A percentile compares a stretch with the other conserved stretches of the same genome.
These are phyloP conservation scores for Leishmania tropica DNA, from an alignment of 208 protist genomes.

Conservation along the genomic window DNA sequence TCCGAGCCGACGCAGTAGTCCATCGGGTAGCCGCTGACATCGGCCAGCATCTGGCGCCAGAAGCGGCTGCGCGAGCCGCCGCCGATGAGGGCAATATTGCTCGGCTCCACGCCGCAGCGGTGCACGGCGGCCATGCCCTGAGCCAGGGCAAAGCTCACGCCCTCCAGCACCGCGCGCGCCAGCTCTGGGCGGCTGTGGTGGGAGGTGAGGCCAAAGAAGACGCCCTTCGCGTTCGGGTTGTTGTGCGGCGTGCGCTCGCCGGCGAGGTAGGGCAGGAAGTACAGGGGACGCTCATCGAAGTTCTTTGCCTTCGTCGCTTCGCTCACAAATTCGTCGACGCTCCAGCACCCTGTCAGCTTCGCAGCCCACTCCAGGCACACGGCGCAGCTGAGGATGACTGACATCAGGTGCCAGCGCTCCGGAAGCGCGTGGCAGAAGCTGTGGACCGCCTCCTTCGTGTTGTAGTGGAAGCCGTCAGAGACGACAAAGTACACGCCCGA, in stretches of 20 bases:
- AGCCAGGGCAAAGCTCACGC: slow-evolving; percentile 75
- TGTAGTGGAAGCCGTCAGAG: slow-evolving; percentile 73
- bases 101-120: slow-evolving; percentile 62
- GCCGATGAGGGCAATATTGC: slow-evolving; percentile 68
- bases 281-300: slow-evolving; percentile 64
- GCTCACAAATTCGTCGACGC: slow-evolving; percentile 56
- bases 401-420: slow-evolving; percentile 80
- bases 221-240: slow-evolving; percentile 73
- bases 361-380: slow-evolving; percentile 79
- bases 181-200: slow-evolving; percentile 64
- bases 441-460: slow-evolving; percentile 79
- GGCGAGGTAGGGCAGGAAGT: slow-evolving; percentile 74
- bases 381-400: slow-evolving; percentile 80
- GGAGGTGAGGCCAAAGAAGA: slow-evolving; percentile 77
- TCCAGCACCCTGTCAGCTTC: slow-evolving; percentile 63
- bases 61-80: slow-evolving; percentile 67
- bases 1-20: slow-evolving; percentile 74
- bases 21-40: slow-evolving; percentile 60
- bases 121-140: slow-evolving; percentile 81
- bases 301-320: slow-evolving; percentile 51
- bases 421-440: slow-evolving; percentile 83
- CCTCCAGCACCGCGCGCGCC: slow-evolving; percentile 67
- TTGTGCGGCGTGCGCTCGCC: slow-evolving; percentile 82
- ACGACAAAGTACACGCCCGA: slow-evolving; percentile 88
- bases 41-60: slow-evolving; percentile 82